These are phyloP conservation scores for Tieghemostelium lacteum DNA, from an alignment of 78 protist species.

Conservation along the genomic window DNA sequence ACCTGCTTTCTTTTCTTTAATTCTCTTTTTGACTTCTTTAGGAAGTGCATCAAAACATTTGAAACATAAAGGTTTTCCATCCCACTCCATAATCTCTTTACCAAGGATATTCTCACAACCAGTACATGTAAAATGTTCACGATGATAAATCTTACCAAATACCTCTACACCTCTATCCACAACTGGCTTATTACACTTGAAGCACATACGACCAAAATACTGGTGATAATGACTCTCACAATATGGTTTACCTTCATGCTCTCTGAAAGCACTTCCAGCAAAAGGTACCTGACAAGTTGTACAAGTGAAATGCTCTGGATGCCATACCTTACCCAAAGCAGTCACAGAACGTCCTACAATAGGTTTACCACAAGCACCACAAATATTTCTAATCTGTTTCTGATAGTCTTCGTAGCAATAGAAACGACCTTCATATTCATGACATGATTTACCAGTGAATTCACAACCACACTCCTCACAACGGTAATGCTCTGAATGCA, in stretches of 20 bases:
- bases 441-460: constrained; percentile 79
- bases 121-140: constrained; percentile 80
- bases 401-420: constrained; percentile 85
- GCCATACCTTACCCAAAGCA: constrained; percentile 82
- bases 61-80: constrained; percentile 78
- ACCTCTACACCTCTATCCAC: constrained; percentile 61
- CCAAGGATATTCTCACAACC: constrained; percentile 75
- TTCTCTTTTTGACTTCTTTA: constrained; percentile 75
- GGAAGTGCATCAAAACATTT: constrained; percentile 82
- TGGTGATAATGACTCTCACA: constrained; percentile 82
- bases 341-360: constrained; percentile 85
- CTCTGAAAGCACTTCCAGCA: constrained; percentile 82
- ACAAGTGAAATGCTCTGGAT: constrained; percentile 87
- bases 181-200: constrained; percentile 73
- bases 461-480: constrained; percentile 87
- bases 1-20: constrained; percentile 74
- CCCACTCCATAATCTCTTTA: constrained; percentile 81
- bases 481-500: constrained; percentile 86
- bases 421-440: constrained; percentile 79
- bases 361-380: constrained; percentile 83
- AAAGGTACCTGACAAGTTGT: constrained; percentile 82
- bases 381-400: constrained; percentile 71
- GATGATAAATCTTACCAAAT: constrained; percentile 81
- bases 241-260: constrained; percentile 82
- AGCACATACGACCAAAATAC: constrained; percentile 77